Evolutionary conservation across 176 grass and related monocot genomes (phyloP), one percentile per base, ranked within the genome.

Genomic region (Saccharum officinarum): DNA sequence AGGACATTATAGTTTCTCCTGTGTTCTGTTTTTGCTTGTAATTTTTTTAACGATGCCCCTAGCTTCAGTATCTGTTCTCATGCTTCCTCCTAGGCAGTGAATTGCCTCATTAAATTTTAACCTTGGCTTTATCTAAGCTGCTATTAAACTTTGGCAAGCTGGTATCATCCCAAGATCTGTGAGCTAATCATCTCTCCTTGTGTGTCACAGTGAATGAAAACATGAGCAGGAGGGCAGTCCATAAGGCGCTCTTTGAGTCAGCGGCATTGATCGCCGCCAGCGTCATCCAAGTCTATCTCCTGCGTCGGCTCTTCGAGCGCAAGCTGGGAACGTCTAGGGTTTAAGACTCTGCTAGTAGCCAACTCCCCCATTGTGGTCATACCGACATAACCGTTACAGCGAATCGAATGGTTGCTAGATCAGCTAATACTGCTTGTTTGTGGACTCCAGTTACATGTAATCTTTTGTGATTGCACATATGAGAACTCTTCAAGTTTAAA

Each of bases 241-340:
- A 95, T 40, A 98, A 98, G 84, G 96, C 93, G 6, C 78, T 98
- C 4, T 80, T 95, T 5, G 97, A 96, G 63, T 99, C 97, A 1
- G 71, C 89, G 0, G 90, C 90, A 0, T 88, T 99, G 10, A 89
- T 96, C 39, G 88, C 81, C 2, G 94, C 92, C 8, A 96, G 97
- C 62, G 83, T 99, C 31, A 70, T 96, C 50, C 97, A 99, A 75
- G 91, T 99, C 25, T 96, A 87, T 61, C 88, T 99, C 41, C 82
- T 99, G 68, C 92, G 92, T 38, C 92, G 94, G n/a, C 97, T 99
- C 60, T 99, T 99, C 8, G 97, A 96, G 90, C 87, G 88, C 33
- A 99, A 99, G 89, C 82, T 98, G 16, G 93, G 93, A 36, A 77
- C 81, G 54, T 95, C 91, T 55, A 87, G 96, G 88, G 96, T 98